These are phyloP conservation scores for Phaeodactylum tricornutum DNA, from an alignment of 108 stramenopile genomes.

Conservation along the genomic window DNA sequence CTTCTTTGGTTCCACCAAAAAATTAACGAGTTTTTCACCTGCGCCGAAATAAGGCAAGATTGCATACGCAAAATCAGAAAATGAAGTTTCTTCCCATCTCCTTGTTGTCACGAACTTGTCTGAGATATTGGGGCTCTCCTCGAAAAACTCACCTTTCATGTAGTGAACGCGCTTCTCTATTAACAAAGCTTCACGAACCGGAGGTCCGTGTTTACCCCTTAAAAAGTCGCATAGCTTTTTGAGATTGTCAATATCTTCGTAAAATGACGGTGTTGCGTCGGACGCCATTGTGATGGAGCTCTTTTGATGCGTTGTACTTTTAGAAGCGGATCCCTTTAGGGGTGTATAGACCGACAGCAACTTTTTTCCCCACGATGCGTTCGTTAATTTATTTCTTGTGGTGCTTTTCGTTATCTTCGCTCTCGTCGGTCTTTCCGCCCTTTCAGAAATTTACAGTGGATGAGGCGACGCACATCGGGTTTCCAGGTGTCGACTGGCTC, in stretches of 20 bases:
- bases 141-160: constrained; percentile 81
- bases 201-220: constrained; percentile 63
- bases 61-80: neutral
- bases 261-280: too few species aligned
- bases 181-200: constrained; percentile 82
- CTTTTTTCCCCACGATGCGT: too few species aligned
- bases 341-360: too few species aligned
- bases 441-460: too few species aligned
- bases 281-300: too few species aligned
- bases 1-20: constrained; percentile 85
- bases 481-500: too few species aligned
- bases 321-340: too few species aligned
- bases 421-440: too few species aligned
- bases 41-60: neutral
- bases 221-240: constrained; percentile 83
- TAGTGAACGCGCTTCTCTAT: constrained; percentile 96
- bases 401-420: too few species aligned
- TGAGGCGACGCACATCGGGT: too few species aligned
- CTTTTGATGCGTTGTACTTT: too few species aligned
- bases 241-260: constrained; percentile 69
- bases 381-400: too few species aligned
- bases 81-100: neutral
- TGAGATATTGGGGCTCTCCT: neutral
- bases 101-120: neutral
- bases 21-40: constrained; percentile 93